Conservation (phyloP, 31 red algal genomes). For the Odonthalia washingtoniensis region DNA sequence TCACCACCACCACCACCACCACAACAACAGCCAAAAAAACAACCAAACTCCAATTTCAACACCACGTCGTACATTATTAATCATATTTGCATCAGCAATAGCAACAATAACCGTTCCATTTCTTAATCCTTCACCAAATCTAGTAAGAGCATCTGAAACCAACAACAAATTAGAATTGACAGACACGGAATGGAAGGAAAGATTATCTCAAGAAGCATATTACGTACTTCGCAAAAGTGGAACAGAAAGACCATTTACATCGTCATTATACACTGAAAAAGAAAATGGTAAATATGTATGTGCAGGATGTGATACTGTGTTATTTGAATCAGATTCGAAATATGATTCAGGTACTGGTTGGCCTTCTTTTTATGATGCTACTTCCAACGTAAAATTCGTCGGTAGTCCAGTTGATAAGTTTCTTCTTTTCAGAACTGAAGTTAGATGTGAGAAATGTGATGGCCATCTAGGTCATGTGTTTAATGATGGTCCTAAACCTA, state of each 20-base stretch:
- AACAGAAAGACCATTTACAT: conserved; percentile 75
- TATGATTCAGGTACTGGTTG: conserved; percentile 88
- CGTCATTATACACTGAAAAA: conserved; percentile 58
- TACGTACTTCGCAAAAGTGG: conserved; percentile 63
- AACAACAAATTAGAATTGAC: conserved; percentile 18
- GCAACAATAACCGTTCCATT: too few species aligned
- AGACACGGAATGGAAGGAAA: conserved; percentile 59
- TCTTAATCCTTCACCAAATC: too few species aligned
- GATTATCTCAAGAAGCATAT: conserved; percentile 56
- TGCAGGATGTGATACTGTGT: conserved; percentile 54
- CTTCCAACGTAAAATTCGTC: conserved; percentile 27
- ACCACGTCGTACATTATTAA: too few species aligned
- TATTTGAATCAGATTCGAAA: conserved; percentile 76
- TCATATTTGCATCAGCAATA: too few species aligned
- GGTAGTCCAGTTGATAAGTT: conserved; percentile 12
- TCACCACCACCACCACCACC: too few species aligned
- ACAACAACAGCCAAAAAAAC: too few species aligned
- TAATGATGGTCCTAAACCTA: conserved; percentile 80
- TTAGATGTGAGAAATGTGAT: conserved; percentile 54
- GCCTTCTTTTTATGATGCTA: conserved; percentile 69
- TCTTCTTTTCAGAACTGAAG: conserved; percentile 57
- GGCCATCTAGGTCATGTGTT: conserved; percentile 90
- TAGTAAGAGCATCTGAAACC: too few species aligned
- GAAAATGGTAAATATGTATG: conserved; percentile 63
- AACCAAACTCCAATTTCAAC: too few species aligned